phyloP scores from a whole-genome alignment of 495 filamentous ascomycete species.

The Cairneyella variabilis region DNA sequence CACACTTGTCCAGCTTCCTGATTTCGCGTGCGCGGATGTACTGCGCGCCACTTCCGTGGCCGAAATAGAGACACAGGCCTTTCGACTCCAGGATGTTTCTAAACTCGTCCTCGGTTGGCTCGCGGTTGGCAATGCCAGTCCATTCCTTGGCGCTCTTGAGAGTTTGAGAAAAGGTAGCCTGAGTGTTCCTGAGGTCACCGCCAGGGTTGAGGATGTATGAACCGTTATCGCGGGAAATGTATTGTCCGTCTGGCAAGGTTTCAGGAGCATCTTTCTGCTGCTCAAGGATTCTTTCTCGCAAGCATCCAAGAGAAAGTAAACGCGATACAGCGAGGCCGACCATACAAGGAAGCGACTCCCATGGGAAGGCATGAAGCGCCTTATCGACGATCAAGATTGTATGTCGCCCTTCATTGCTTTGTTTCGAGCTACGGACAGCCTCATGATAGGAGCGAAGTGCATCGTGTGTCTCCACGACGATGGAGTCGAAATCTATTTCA shows the following conservation, averaged over 20 bases:
- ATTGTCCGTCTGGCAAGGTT: constrained; percentile 39
- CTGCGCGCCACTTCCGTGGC: constrained; percentile 92
- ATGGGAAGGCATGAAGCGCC: constrained; percentile 82
- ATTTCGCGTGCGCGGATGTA: constrained; percentile 82
- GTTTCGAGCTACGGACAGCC: constrained; percentile 31
- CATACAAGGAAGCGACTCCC: constrained; percentile 91
- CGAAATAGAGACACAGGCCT: constrained; percentile 84
- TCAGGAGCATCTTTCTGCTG: constrained; percentile 35
- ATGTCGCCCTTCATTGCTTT: constrained; percentile 47
- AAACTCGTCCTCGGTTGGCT: constrained; percentile 76
- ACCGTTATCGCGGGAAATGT: constrained; percentile 57
- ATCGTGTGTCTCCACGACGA: constrained; percentile 79
- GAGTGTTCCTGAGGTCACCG: constrained; percentile 75
- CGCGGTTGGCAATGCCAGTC: constrained; percentile 59
- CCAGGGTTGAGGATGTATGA: constrained; percentile 86
- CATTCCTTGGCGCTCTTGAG: constrained; percentile 55
- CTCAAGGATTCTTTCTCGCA: constrained; percentile 63
- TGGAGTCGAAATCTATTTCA: constrained; percentile 91
- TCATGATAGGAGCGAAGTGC: constrained; percentile 76
- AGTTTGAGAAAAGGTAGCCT: constrained; percentile 62
- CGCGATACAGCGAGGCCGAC: constrained; percentile 75
- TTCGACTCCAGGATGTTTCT: constrained; percentile 52
- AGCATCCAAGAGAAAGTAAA: constrained; percentile 75
- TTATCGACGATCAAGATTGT: constrained; percentile 94
- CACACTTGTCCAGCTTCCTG: constrained; percentile 69